A percentile compares a stretch with the other conserved stretches of the same genome.
Evolutionary conservation across 352 stramenopile genomes (phyloP).

Genomic region (Phytophthora pluvialis): DNA sequence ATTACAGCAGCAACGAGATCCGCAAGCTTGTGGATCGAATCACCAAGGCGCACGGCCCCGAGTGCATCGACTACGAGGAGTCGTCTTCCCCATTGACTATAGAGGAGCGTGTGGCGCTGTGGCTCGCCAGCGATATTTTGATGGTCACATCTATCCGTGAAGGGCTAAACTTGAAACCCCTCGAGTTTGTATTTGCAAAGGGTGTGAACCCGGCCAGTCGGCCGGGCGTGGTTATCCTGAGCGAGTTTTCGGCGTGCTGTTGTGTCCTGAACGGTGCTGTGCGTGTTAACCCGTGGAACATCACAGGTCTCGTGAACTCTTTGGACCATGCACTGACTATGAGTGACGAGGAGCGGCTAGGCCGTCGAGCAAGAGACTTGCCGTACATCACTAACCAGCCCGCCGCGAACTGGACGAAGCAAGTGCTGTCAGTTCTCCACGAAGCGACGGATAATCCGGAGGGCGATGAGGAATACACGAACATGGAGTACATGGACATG

Average conservation of each 20-base stretch:
- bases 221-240: conserved; percentile 96
- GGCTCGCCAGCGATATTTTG: conserved; percentile 95
- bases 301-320: conserved; percentile 90
- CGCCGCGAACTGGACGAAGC: conserved; percentile 95
- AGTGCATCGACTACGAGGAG: conserved; percentile 90
- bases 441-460: conserved; percentile 77
- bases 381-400: conserved; percentile 95
- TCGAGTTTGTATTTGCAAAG: conserved; percentile 95
- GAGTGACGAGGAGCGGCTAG: conserved; percentile 88
- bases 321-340: conserved; percentile 96
- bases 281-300: conserved; percentile 98
- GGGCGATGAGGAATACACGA: conserved; percentile 80
- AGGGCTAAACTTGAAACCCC: conserved; percentile 97
- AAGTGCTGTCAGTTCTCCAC: conserved; percentile 92
- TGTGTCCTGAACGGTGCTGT: conserved; percentile 97
- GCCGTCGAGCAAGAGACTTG: conserved; percentile 94
- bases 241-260: conserved; percentile 96
- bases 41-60: conserved; percentile 65
- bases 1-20: conserved; percentile 89
- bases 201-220: conserved; percentile 54
- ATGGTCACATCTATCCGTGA: conserved; percentile 96
- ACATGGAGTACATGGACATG: conserved; percentile 91
- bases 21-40: conserved; percentile 83
- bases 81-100: conserved; percentile 86
- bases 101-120: conserved; percentile 93